Conservation (phyloP, 345 rosid species). For the Heritiera fomes region DNA sequence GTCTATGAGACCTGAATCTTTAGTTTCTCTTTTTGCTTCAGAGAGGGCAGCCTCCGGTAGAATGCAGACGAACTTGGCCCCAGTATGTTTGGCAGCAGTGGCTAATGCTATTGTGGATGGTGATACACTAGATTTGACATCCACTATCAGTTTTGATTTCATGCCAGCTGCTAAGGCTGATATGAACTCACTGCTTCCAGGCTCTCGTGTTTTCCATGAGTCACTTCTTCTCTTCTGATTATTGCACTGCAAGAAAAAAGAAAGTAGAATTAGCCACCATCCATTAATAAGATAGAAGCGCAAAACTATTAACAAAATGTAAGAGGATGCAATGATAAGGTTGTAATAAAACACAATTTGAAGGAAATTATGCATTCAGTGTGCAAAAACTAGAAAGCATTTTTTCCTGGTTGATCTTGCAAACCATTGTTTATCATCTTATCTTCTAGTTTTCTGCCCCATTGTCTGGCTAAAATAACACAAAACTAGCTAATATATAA, state of each 20-base stretch:
- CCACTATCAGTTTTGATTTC: conserved; percentile 49
- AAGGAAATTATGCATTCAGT: neutral
- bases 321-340: neutral
- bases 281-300: neutral
- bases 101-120: conserved; percentile 52
- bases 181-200: conserved; percentile 48
- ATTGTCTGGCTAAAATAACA: too few relatives aligned
- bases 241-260: conserved; percentile 24
- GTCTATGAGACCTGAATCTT: conserved; percentile 43
- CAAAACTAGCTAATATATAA: too few relatives aligned
- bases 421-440: neutral
- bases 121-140: conserved; percentile 37
- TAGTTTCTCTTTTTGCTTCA: conserved; percentile 32
- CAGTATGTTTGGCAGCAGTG: conserved; percentile 49
- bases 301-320: neutral
- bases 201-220: conserved; percentile 32
- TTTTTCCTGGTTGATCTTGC: neutral
- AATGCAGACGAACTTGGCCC: conserved; percentile 48
- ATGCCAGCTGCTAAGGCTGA: conserved; percentile 57
- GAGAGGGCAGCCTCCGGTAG: conserved; percentile 36
- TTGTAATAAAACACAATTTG: neutral
- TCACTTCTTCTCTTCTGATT: conserved; percentile 27
- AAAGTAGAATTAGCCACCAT: neutral
- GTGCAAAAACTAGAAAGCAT: neutral
- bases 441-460: too few relatives aligned